These are phyloP conservation scores for Aspergillus hiratsukae DNA, from an alignment of 2,329 filamentous ascomycete genomes.

Conservation along the genomic window DNA sequence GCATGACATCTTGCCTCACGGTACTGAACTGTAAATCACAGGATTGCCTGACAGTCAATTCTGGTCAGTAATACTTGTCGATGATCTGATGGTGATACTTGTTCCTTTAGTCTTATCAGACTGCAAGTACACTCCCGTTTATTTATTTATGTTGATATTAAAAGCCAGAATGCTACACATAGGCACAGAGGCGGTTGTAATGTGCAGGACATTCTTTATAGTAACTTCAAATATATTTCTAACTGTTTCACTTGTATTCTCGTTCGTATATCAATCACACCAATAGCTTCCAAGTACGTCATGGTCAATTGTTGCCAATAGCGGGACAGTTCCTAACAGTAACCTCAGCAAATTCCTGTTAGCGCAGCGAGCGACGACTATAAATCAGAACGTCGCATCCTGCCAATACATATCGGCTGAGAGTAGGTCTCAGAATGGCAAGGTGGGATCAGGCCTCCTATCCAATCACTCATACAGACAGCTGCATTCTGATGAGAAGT, in stretches of 20 bases:
- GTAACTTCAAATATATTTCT: slow-evolving; percentile 6
- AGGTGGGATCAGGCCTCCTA: neutral
- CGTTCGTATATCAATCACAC: slow-evolving; percentile 5
- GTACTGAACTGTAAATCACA: slow-evolving; percentile 3
- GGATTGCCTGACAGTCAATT: neutral
- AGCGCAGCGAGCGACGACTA: neutral
- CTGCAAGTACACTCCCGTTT: neutral
- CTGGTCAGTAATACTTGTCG: slow-evolving; percentile 1
- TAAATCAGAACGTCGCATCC: neutral
- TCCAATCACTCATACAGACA: neutral
- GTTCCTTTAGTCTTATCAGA: neutral
- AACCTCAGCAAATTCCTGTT: neutral
- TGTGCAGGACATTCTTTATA: neutral
- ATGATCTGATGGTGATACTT: neutral
- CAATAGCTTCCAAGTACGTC: slow-evolving; percentile 6
- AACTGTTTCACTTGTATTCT: slow-evolving; percentile 8
- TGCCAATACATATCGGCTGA: neutral
- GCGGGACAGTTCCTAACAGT: neutral
- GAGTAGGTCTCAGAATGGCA: neutral
- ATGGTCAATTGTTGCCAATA: neutral
- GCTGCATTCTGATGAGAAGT: neutral
- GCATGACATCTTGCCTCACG: neutral
- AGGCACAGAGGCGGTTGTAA: neutral
- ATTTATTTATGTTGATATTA: neutral
- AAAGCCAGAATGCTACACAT: neutral